Percentiles rank a stretch among this genome's conserved stretches.
Conservation (phyloP, 2,329 filamentous ascomycete species). For the Xylaria sp. region DNA sequence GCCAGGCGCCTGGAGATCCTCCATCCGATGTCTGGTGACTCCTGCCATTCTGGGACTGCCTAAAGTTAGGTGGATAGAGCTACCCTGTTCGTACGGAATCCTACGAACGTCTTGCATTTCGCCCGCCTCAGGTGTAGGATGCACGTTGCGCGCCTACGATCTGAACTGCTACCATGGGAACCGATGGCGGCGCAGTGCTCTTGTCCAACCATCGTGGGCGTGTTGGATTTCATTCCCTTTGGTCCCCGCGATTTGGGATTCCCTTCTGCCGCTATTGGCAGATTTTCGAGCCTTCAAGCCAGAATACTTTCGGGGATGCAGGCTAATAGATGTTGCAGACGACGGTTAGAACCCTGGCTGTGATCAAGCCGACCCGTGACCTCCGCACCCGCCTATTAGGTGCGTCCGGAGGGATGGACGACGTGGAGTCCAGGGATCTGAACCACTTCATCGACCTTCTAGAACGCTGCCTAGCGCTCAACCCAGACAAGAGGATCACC, state of each 20-base stretch:
- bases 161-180: conserved; percentile 15
- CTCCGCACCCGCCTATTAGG: conserved; percentile 78
- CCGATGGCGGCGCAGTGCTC: conserved; percentile 11
- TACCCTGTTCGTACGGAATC: conserved; percentile 7
- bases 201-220: conserved; percentile 6
- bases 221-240: conserved; percentile 8
- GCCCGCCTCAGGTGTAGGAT: conserved; percentile 9
- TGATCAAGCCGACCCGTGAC: conserved; percentile 78
- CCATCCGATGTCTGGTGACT: conserved; percentile 1
- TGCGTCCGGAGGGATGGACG: conserved; percentile 72
- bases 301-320: conserved; percentile 3
- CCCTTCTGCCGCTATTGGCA: conserved; percentile 4
- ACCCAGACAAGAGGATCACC: conserved; percentile 89
- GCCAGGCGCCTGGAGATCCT: conserved; percentile 15
- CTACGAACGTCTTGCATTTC: conserved; percentile 15
- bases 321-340: conserved; percentile 51
- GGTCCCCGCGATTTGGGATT: conserved; percentile 4
- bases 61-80: conserved; percentile 1
- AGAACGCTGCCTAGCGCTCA: conserved; percentile 84
- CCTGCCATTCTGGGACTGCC: conserved; percentile 5
- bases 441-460: conserved; percentile 84
- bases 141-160: conserved; percentile 8
- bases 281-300: conserved; percentile 1
- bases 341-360: conserved; percentile 66
- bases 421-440: conserved; percentile 75